Base-by-base conservation (phyloP, 257 asterid genomes). In the Solanum gracilifrons region DNA sequence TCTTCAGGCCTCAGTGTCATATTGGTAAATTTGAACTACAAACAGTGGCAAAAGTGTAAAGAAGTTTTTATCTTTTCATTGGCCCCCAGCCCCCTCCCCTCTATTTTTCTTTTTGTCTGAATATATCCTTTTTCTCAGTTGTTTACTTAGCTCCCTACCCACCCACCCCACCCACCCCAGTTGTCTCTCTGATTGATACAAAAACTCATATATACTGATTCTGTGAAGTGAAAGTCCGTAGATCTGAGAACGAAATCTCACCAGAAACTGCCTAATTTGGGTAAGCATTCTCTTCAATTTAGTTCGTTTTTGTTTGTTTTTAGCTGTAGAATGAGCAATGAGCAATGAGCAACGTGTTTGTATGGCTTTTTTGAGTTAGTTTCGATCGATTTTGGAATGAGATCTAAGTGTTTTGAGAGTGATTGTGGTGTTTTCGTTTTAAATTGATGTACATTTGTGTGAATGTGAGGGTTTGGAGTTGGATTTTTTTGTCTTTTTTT, bases 211-310 rank as follows among this genome's bases (percentile, higher is more conserved):
- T 46, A 82, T 46, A 82, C 69, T 82, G 66, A 82, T 82, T 48
- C 85, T 82, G 31, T 36, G 29, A 82, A 82, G 43, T 82, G 41
- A 82, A 29, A 21, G 62, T 15, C 27, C 7, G 41, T 82, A 82
- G 85, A 82, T 82, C 85, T 82, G 85, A 82, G 39, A 18, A 64
- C 69, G n/a, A 80, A 43, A 80, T 23, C 72, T 77, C 58, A 66
- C 68, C 25, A 25, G 31, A 79, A n/a, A 31, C 69, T 31, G 25
- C 83, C 69, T 62, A 8, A 87, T 91, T 91, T 79, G 88, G 92
- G 97, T 92, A 71, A 90, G 93, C 88, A 13, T 87, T 83, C 62
- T 75, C 87, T 91, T 39, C 88, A 58, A 86, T 90, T 87, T 89
- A 87, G 55, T 83, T 62, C 21, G 41, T 13, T 31, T 58, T 87